phyloP scores from a whole-genome alignment of 768 basidiomycete species.

The Obba rivulosa region DNA sequence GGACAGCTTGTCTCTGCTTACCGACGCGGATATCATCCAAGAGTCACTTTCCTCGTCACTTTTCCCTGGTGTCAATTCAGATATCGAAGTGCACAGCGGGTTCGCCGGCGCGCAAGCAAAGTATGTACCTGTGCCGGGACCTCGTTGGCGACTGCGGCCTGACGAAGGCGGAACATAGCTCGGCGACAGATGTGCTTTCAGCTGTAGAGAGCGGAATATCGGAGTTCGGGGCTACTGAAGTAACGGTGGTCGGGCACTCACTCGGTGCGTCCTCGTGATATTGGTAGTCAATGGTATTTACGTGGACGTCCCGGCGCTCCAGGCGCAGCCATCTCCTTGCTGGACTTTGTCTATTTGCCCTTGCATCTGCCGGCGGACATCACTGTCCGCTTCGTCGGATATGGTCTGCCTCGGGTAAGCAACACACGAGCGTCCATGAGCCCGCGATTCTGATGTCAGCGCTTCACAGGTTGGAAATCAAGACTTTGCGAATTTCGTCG shows the following conservation, averaged over 20 bases:
- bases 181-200: slow-evolving; percentile 35
- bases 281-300: not conserved
- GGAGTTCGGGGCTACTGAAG: slow-evolving; percentile 26
- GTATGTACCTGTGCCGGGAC: slow-evolving; percentile 23
- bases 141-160: too few relatives aligned
- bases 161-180: slow-evolving; percentile 20
- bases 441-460: not conserved
- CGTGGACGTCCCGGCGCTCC: not conserved
- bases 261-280: slow-evolving; percentile 17
- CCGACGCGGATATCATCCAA: slow-evolving; percentile 38
- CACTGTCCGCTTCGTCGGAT: slow-evolving; percentile 21
- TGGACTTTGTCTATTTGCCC: slow-evolving; percentile 47
- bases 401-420: slow-evolving; percentile 27
- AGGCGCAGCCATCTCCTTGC: slow-evolving; percentile 49
- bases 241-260: slow-evolving; percentile 43
- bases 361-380: slow-evolving; percentile 35
- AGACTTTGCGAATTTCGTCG: slow-evolving; percentile 53
- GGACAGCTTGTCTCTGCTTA: slow-evolving; percentile 32
- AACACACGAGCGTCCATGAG: not conserved
- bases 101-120: slow-evolving; percentile 38
- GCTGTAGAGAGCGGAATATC: slow-evolving; percentile 40
- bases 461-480: slow-evolving; percentile 46
- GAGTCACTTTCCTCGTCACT: slow-evolving; percentile 30
- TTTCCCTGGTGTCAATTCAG: slow-evolving; percentile 44
- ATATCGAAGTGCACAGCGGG: slow-evolving; percentile 40